phyloP scores from a whole-genome alignment of 768 basidiomycete species.

The Suillus fuscotomentosus region DNA sequence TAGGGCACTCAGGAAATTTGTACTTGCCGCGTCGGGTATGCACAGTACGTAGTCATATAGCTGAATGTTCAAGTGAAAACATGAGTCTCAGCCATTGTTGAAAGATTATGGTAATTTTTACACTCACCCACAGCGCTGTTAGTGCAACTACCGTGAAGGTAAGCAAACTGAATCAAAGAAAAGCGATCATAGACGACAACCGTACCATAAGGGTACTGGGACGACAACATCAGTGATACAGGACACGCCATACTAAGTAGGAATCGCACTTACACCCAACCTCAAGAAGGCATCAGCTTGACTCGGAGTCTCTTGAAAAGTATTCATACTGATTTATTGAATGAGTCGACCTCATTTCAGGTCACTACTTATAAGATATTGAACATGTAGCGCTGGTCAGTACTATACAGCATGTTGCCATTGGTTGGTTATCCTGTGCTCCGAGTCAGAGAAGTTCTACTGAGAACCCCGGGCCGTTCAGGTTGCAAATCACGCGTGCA shows the following conservation, averaged over 20 bases:
- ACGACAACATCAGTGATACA: not conserved
- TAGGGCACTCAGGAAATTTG: not conserved
- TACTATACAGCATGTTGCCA: not conserved
- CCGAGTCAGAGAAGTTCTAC: not conserved
- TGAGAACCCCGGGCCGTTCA: not conserved
- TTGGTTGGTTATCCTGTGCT: not conserved
- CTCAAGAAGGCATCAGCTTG: not conserved
- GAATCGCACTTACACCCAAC: not conserved
- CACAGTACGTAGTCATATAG: not conserved
- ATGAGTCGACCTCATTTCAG: not conserved
- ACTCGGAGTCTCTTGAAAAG: not conserved
- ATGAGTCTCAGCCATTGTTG: not conserved
- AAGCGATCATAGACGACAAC: not conserved
- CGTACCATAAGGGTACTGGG: not conserved
- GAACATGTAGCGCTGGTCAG: not conserved
- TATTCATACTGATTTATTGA: not conserved
- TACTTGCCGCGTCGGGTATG: not conserved
- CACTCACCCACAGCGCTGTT: not conserved
- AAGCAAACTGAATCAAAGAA: not conserved
- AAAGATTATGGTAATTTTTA: not conserved
- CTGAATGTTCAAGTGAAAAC: not conserved
- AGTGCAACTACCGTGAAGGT: not conserved
- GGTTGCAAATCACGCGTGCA: not conserved
- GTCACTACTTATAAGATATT: not conserved
- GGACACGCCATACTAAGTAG: not conserved